Conservation (phyloP, 1,284 basidiomycete genomes). For the Leccinum solheimii region DNA sequence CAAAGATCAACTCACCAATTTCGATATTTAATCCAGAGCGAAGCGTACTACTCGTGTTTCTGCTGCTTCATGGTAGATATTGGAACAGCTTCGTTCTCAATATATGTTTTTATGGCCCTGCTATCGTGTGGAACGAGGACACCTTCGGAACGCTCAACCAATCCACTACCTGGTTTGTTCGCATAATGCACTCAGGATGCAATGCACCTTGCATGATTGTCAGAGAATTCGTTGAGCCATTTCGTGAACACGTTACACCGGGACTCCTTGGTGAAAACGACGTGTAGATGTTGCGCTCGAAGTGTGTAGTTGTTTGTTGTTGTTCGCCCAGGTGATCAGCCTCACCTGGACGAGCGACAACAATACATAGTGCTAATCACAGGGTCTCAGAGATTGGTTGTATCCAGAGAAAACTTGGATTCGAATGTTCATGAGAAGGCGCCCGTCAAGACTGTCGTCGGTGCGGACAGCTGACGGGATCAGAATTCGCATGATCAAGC, state of each 20-base stretch:
- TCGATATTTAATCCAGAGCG: constrained; percentile 18
- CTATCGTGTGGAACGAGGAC: neutral
- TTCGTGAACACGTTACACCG: too few species aligned
- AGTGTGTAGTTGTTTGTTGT: neutral
- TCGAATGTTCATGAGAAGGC: neutral
- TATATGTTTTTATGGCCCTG: neutral
- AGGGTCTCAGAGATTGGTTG: neutral
- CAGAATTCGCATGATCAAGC: too few species aligned
- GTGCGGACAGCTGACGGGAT: too few species aligned
- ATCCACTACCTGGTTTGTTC: neutral
- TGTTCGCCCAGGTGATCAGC: neutral
- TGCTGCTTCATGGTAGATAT: constrained; percentile 16
- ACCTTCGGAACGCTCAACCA: neutral
- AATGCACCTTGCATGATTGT: neutral
- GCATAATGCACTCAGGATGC: neutral
- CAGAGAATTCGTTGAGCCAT: too few species aligned
- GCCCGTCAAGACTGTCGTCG: too few species aligned
- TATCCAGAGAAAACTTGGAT: neutral
- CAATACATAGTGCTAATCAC: neutral
- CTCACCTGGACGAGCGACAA: neutral
- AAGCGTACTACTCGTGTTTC: constrained; percentile 20
- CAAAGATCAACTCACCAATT: constrained; percentile 48
- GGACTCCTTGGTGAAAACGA: too few species aligned
- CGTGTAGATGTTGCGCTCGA: neutral
- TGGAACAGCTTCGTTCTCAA: constrained; percentile 24